Evolutionary conservation across 225 moss, liverwort and hornwort species (phyloP).

Genomic region (Marchantia polymorpha): DNA sequence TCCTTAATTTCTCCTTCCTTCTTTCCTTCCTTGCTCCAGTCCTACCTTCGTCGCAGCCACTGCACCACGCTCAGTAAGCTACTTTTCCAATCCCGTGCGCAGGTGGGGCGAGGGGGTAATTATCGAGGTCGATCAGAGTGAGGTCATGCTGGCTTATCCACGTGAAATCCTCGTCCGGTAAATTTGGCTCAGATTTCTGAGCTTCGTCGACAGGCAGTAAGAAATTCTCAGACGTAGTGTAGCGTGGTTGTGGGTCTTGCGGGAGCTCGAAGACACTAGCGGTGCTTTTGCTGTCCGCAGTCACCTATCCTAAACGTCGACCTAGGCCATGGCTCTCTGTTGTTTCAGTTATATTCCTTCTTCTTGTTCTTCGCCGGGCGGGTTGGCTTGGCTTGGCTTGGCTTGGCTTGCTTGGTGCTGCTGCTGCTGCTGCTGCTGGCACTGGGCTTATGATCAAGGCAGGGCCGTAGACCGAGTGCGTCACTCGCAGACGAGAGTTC

Average conservation of each 20-base stretch:
- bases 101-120: not conserved
- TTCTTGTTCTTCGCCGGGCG: not conserved
- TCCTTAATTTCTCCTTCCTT: not conserved
- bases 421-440: not conserved
- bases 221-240: no score
- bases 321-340: not conserved
- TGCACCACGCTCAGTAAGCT: not conserved
- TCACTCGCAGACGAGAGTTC: not conserved
- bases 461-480: not conserved
- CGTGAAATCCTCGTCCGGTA: not conserved
- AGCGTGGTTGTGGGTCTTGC: no score
- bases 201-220: not conserved
- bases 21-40: not conserved
- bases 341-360: not conserved
- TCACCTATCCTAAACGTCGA: not conserved
- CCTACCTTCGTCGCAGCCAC: not conserved
- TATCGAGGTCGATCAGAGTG: not conserved
- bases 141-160: not conserved
- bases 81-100: not conserved
- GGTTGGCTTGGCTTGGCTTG: not conserved
- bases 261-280: not conserved
- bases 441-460: not conserved
- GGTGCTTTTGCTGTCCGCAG: not conserved
- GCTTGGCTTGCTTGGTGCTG: not conserved
- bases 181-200: not conserved